A percentile compares a stretch with the other conserved stretches of the same genome.
These are phyloP conservation scores for Phaeomoniella chlamydospora DNA, from an alignment of 2,329 filamentous ascomycete genomes.

Conservation along the genomic window DNA sequence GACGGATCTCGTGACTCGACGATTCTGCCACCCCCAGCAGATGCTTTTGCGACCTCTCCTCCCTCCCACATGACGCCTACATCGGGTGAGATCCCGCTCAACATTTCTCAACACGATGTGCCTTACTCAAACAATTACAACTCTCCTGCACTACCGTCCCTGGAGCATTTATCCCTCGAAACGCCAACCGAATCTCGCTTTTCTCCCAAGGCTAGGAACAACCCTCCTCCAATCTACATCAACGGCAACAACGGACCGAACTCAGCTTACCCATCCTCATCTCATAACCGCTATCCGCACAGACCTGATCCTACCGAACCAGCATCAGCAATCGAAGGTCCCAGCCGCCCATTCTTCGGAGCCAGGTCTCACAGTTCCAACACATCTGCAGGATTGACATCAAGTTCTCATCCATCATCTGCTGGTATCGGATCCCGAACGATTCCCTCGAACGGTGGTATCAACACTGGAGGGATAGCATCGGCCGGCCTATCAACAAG, in stretches of 20 bases:
- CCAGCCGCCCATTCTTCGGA: slow-evolving; percentile 19
- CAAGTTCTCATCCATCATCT: slow-evolving; percentile 22
- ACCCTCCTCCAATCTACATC: slow-evolving; percentile 6
- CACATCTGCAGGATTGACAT: too few relatives aligned
- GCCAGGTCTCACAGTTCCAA: background rate
- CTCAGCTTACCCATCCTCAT: slow-evolving; percentile 1
- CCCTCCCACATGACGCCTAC: slow-evolving; percentile 43
- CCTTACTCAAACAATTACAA: slow-evolving; percentile 12
- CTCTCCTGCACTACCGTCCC: slow-evolving; percentile 18
- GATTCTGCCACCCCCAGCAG: slow-evolving; percentile 18
- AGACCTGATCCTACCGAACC: slow-evolving; percentile 14
- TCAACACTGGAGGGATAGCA: slow-evolving; percentile 17
- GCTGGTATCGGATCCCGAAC: slow-evolving; percentile 13
- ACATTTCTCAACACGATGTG: slow-evolving; percentile 20
- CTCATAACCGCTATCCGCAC: background rate
- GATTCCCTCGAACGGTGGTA: slow-evolving; percentile 5
- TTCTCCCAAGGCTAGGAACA: slow-evolving; percentile 13
- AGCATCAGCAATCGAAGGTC: slow-evolving; percentile 21
- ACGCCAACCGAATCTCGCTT: slow-evolving; percentile 16
- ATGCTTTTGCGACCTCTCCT: slow-evolving; percentile 21
- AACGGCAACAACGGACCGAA: slow-evolving; percentile 7
- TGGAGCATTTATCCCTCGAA: slow-evolving; percentile 30
- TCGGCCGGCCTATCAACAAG: slow-evolving; percentile 53
- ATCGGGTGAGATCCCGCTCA: slow-evolving; percentile 57
- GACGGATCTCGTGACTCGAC: slow-evolving; percentile 27